Conservation (phyloP, 208 protist genomes). For the Trypanosomatidae sp. region DNA sequence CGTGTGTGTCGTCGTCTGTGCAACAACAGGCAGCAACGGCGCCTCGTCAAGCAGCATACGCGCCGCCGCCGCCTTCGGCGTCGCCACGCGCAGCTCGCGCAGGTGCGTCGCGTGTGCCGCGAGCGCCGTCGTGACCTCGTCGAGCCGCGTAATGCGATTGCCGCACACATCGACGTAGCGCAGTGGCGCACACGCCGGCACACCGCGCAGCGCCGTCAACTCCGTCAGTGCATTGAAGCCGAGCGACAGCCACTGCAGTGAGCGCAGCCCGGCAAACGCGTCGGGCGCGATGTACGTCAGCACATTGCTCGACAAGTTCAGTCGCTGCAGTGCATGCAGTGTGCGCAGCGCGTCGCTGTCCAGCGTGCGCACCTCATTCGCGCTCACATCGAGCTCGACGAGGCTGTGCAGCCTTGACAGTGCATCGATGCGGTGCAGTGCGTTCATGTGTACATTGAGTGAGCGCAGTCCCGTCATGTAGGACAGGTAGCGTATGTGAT, state of each 20-base stretch:
- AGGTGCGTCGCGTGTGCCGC: conserved; percentile 16
- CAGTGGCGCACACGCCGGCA: conserved; percentile 27
- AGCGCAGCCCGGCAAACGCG: conserved; percentile 16
- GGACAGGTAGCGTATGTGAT: conserved; percentile 37
- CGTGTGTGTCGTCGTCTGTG: too few species aligned
- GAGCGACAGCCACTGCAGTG: conserved; percentile 58
- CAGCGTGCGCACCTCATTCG: conserved; percentile 43
- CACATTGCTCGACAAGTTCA: conserved; percentile 71
- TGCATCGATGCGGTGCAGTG: conserved; percentile 16
- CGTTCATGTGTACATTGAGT: conserved; percentile 77
- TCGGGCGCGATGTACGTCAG: conserved; percentile 11
- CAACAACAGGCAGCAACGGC: too few species aligned
- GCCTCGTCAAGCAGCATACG: too few species aligned
- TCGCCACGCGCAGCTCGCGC: conserved; percentile 37
- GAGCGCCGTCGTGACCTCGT: conserved; percentile 17
- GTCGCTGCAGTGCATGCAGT: conserved; percentile 23
- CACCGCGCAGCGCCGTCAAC: conserved; percentile 17
- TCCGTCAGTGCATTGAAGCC: conserved; percentile 51
- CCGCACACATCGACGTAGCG: conserved; percentile 54
- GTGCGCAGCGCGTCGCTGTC: conserved; percentile 4
- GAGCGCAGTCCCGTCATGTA: conserved; percentile 32
- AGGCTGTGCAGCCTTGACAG: conserved; percentile 24
- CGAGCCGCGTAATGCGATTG: conserved; percentile 27
- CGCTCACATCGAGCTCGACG: conserved; percentile 63
- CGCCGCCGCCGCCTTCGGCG: too few species aligned